A percentile compares a stretch with the other conserved stretches of the same genome.
These are phyloP conservation scores for Termitomyces sp. DNA, from an alignment of 768 basidiomycete species.

Conservation along the genomic window DNA sequence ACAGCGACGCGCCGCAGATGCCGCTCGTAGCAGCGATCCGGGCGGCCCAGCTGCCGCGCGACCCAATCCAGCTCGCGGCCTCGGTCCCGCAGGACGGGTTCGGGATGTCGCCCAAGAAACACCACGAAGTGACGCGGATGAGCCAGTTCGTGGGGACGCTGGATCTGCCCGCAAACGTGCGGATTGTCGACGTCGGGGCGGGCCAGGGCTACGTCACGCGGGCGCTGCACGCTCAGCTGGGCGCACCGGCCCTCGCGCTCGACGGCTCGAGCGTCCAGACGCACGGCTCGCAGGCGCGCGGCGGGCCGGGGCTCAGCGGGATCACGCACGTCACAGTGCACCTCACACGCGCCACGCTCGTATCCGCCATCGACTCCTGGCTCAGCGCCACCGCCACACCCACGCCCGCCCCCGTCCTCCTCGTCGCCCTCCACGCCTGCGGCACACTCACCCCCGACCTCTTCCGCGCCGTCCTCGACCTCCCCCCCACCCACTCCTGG, in stretches of 20 bases:
- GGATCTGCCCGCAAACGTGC: constrained; percentile 26
- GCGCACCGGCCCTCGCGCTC: constrained; percentile 57
- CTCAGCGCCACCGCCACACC: neutral
- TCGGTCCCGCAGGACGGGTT: constrained; percentile 18
- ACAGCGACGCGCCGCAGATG: neutral
- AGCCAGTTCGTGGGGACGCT: constrained; percentile 31
- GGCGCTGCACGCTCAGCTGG: constrained; percentile 32
- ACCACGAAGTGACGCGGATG: constrained; percentile 70
- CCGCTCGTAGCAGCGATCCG: constrained; percentile 21
- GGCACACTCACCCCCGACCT: constrained; percentile 71
- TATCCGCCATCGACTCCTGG: constrained; percentile 52
- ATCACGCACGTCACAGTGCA: constrained; percentile 57
- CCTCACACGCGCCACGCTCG: constrained; percentile 48
- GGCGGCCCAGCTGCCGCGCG: constrained; percentile 22
- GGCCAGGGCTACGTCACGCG: constrained; percentile 72
- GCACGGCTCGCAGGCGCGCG: constrained; percentile 39
- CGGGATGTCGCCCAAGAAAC: constrained; percentile 77
- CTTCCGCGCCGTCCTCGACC: constrained; percentile 45
- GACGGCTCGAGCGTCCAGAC: constrained; percentile 62
- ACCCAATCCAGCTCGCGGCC: constrained; percentile 18
- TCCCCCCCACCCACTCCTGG: constrained; percentile 34
- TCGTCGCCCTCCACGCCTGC: constrained; percentile 74
- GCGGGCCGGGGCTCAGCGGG: constrained; percentile 20
- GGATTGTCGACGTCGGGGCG: constrained; percentile 71
- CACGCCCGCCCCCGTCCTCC: constrained; percentile 43